Evolutionary conservation across 2,329 filamentous ascomycete genomes (phyloP).

Genomic region (Trichoderma lentiforme): DNA sequence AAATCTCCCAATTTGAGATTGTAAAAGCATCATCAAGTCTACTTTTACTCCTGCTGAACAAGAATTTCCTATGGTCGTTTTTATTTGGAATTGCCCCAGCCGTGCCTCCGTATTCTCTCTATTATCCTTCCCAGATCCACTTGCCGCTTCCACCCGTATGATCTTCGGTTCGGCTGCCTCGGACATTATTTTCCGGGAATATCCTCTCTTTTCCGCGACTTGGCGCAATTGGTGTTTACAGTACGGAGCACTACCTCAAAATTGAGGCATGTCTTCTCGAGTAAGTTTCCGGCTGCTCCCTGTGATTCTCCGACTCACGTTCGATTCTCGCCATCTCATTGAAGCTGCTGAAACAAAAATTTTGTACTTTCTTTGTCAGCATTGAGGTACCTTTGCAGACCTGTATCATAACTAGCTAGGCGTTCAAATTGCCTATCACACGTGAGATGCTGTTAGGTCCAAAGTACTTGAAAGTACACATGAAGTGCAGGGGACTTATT

Average conservation of each 20-base stretch:
- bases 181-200: not conserved
- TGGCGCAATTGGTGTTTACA: no score
- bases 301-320: not conserved
- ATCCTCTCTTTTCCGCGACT: not conserved
- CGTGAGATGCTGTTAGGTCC: not conserved
- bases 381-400: not conserved
- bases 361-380: not conserved
- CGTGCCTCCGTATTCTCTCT: not conserved
- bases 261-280: not conserved
- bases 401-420: not conserved
- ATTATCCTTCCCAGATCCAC: not conserved
- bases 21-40: not conserved
- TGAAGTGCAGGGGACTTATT: not conserved
- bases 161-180: not conserved
- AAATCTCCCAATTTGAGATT: not conserved
- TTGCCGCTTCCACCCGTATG: not conserved
- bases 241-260: no score
- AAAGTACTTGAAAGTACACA: not conserved
- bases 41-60: not conserved
- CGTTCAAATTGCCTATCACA: not conserved
- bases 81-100: not conserved
- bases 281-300: not conserved
- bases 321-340: not conserved
- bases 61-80: not conserved
- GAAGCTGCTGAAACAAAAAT: not conserved